These are phyloP conservation scores for Quercus tomentella DNA, from an alignment of 331 rosid genomes.

Conservation along the genomic window DNA sequence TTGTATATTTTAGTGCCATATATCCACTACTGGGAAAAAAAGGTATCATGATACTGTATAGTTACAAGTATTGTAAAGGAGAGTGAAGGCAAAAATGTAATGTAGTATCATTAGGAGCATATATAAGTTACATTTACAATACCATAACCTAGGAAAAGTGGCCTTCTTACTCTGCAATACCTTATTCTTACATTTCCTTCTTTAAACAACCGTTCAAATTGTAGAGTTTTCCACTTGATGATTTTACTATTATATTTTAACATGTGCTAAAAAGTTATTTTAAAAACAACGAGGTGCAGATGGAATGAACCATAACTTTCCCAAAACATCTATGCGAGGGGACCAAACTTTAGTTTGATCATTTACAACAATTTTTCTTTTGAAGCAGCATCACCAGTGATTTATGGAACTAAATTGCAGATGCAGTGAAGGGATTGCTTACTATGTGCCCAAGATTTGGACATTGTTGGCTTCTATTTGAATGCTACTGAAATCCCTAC, in stretches of 20 bases:
- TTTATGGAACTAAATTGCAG: not conserved
- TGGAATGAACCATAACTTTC: not conserved
- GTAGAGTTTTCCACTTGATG: too few species aligned
- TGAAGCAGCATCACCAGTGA: not conserved
- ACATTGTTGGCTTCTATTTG: too few species aligned
- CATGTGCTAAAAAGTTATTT: not conserved
- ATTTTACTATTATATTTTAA: too few species aligned
- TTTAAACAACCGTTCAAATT: not conserved
- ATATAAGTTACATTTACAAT: not conserved
- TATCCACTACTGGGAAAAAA: slow-evolving; percentile 26
- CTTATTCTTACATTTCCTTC: not conserved
- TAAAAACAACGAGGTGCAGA: not conserved
- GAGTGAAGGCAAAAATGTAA: not conserved
- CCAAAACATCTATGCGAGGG: not conserved
- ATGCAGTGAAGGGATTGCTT: slow-evolving; percentile 13
- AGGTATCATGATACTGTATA: not conserved
- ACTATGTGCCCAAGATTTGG: slow-evolving; percentile 44
- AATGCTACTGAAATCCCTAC: too few species aligned
- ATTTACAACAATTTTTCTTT: too few species aligned
- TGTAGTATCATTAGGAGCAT: not conserved
- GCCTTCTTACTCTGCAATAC: not conserved
- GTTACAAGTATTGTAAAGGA: not conserved
- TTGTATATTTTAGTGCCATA: slow-evolving; percentile 41
- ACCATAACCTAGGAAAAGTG: not conserved
- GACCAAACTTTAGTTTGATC: not conserved